Evolutionary conservation across 169 alveolate genomes (phyloP).

Genomic region (Fabrea salina): DNA sequence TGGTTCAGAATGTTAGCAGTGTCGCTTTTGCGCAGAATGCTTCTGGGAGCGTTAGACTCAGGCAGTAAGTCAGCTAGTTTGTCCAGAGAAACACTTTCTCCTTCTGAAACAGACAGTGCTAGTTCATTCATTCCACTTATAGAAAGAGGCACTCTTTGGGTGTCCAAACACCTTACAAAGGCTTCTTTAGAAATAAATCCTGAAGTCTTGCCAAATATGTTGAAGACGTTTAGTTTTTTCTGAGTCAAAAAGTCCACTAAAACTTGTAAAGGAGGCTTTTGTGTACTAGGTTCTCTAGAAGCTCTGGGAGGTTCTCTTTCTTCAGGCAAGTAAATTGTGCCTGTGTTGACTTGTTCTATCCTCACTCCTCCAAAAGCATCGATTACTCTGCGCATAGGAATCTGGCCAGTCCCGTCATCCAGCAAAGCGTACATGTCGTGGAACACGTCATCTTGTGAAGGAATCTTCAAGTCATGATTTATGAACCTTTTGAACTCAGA

Average conservation of each 20-base stretch:
- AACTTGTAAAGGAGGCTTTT: conserved; percentile 1
- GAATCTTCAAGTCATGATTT: not conserved
- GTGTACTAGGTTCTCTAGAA: not conserved
- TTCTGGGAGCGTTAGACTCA: not conserved
- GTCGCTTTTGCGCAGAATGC: not conserved
- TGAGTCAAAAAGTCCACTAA: not conserved
- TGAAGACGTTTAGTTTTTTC: not conserved
- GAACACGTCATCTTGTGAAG: not conserved
- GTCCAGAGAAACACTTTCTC: not conserved
- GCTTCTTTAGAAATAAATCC: not conserved
- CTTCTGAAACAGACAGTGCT: not conserved
- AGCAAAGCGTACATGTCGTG: not conserved
- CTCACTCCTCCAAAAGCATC: conserved; percentile 23
- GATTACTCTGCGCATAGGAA: not conserved
- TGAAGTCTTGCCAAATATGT: not conserved
- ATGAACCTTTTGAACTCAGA: not conserved
- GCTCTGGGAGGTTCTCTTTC: not conserved
- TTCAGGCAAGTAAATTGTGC: not conserved
- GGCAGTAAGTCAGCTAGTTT: not conserved
- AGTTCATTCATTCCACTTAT: not conserved
- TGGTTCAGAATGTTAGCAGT: not conserved
- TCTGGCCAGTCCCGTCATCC: conserved; percentile 1
- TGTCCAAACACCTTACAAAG: not conserved
- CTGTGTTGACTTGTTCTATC: not conserved
- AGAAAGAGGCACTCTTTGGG: not conserved